Evolutionary conservation across 192 early-diverging fungal genomes (phyloP).

Genomic region (Phlyctochytrium arcticum): DNA sequence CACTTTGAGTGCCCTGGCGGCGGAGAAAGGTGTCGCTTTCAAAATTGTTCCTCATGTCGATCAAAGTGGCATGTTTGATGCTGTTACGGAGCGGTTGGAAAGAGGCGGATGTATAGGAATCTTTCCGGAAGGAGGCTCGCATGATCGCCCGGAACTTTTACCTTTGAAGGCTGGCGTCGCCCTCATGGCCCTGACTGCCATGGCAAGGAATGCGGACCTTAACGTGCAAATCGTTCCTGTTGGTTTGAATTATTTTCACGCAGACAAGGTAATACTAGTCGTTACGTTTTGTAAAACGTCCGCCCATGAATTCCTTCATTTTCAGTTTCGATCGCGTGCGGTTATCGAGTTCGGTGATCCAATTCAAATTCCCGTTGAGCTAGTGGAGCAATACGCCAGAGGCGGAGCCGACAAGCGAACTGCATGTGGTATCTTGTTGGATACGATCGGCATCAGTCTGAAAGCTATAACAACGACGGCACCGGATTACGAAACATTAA

Average conservation of each 20-base stretch:
- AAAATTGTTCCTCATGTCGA: constrained; percentile 74
- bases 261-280: constrained; percentile 44
- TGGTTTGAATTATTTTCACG: constrained; percentile 94
- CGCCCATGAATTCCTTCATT: not conserved
- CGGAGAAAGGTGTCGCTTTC: constrained; percentile 19
- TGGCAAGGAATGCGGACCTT: constrained; percentile 75
- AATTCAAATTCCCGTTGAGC: constrained; percentile 69
- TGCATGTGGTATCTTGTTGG: constrained; percentile 76
- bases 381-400: constrained; percentile 76
- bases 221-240: constrained; percentile 92
- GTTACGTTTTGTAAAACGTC: not conserved
- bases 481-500: constrained; percentile 86
- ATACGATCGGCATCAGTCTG: constrained; percentile 71
- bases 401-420: constrained; percentile 82
- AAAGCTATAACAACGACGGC: constrained; percentile 90
- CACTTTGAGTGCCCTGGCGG: constrained; percentile 62
- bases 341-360: constrained; percentile 96
- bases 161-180: constrained; percentile 81
- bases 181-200: constrained; percentile 74
- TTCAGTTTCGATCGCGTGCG: constrained; percentile 91
- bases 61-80: constrained; percentile 80
- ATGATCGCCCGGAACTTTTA: constrained; percentile 94
- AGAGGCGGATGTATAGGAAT: constrained; percentile 83
- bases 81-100: constrained; percentile 75
- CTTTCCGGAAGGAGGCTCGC: constrained; percentile 97